These are phyloP conservation scores for Ogataea siamensis DNA, from an alignment of 805 yeast genomes.

Conservation along the genomic window DNA sequence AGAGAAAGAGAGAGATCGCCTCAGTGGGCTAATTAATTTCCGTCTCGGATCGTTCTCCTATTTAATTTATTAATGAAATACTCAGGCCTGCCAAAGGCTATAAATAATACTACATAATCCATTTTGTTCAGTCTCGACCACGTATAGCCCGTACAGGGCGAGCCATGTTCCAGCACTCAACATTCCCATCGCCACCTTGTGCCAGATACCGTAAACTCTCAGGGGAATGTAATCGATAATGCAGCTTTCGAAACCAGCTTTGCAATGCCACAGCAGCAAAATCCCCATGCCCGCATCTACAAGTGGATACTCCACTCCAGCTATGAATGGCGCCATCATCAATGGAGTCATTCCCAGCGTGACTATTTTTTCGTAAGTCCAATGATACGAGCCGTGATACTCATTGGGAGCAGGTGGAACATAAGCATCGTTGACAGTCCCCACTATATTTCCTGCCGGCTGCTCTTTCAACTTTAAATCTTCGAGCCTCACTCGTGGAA, in stretches of 20 bases:
- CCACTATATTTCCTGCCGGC: slow-evolving; percentile 87
- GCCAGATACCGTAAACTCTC: slow-evolving; percentile 79
- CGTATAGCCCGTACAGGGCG: slow-evolving; percentile 76
- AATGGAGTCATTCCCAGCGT: slow-evolving; percentile 76
- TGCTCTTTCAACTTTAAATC: slow-evolving; percentile 60
- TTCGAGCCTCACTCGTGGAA: slow-evolving; percentile 14
- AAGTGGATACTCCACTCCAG: slow-evolving; percentile 68
- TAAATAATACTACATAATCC: slow-evolving; percentile 70
- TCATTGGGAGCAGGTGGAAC: slow-evolving; percentile 59
- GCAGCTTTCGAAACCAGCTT: slow-evolving; percentile 86
- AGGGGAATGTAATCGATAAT: slow-evolving; percentile 89
- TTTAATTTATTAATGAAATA: slow-evolving; percentile 8
- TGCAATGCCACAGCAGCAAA: slow-evolving; percentile 70
- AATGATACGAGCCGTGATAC: slow-evolving; percentile 83
- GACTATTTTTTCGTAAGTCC: slow-evolving; percentile 83
- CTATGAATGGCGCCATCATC: slow-evolving; percentile 67
- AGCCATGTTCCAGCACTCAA: slow-evolving; percentile 70
- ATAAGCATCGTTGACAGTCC: slow-evolving; percentile 91
- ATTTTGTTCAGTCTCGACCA: slow-evolving; percentile 73
- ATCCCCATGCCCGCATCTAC: slow-evolving; percentile 71
- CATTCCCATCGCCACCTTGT: slow-evolving; percentile 63
- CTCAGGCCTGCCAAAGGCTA: slow-evolving; percentile 52
- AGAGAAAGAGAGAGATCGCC: slow-evolving; percentile 16
- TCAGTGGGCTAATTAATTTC: slow-evolving; percentile 20
- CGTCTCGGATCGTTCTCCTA: not conserved